Evolutionary conservation across 331 rosid genomes (phyloP).

Genomic region (Malus hybrid): DNA sequence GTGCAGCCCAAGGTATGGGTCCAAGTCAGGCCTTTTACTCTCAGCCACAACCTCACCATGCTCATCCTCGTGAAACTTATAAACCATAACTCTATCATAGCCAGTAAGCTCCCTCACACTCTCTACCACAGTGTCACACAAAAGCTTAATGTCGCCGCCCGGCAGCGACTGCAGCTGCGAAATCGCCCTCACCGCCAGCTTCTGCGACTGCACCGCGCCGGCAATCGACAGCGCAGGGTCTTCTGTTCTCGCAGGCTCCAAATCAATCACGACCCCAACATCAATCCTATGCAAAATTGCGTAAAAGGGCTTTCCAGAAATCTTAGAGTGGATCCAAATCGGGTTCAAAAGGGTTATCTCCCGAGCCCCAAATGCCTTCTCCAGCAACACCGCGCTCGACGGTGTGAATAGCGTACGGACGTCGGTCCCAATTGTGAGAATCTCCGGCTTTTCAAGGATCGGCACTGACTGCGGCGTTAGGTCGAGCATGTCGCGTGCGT

Average conservation of each 20-base stretch:
- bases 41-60: constrained; percentile 96
- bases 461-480: constrained; percentile 76
- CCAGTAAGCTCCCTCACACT: constrained; percentile 76
- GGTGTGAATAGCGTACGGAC: constrained; percentile 50
- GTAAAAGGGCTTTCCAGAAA: constrained; percentile 73
- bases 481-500: constrained; percentile 81
- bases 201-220: constrained; percentile 95
- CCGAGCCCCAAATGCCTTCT: constrained; percentile 71
- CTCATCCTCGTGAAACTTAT: constrained; percentile 90
- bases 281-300: constrained; percentile 82
- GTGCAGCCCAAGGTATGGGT: constrained; percentile 91
- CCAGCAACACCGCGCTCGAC: constrained; percentile 46
- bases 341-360: constrained; percentile 85
- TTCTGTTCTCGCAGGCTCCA: constrained; percentile 77
- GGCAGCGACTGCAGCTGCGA: constrained; percentile 82
- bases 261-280: constrained; percentile 81
- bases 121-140: constrained; percentile 77
- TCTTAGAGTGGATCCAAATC: constrained; percentile 73
- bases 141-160: constrained; percentile 61
- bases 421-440: constrained; percentile 48
- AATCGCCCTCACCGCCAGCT: constrained; percentile 84
- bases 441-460: constrained; percentile 32
- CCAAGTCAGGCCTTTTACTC: constrained; percentile 74
- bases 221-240: constrained; percentile 98
- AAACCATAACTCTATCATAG: constrained; percentile 94